Percentiles rank a stretch among this genome's conserved stretches.
Conservation (phyloP, 2,329 filamentous ascomycete genomes). For the Talaromyces sp. region DNA sequence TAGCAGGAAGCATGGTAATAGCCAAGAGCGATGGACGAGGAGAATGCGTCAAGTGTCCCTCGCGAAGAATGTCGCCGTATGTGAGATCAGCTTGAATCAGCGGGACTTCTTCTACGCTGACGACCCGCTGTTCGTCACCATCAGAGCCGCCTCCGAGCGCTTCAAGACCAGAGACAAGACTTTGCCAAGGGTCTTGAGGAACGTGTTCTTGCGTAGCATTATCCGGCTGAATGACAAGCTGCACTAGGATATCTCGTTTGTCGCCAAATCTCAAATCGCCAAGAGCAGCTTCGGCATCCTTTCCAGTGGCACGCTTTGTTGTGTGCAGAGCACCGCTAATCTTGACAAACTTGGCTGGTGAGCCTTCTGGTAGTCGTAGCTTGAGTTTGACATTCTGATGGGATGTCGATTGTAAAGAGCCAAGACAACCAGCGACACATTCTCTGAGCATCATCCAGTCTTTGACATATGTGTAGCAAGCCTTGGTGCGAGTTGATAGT, state of each 20-base stretch:
- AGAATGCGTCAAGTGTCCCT: slow-evolving; percentile 78
- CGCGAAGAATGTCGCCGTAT: slow-evolving; percentile 88
- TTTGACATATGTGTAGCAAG: slow-evolving; percentile 96
- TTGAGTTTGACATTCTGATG: slow-evolving; percentile 98
- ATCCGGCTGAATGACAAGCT: slow-evolving; percentile 87
- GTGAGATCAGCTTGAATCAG: slow-evolving; percentile 90
- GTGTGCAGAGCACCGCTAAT: slow-evolving; percentile 95
- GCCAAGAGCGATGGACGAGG: slow-evolving; percentile 85
- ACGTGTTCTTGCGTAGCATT: slow-evolving; percentile 74
- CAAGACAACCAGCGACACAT: slow-evolving; percentile 87
- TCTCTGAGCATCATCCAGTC: slow-evolving; percentile 99
- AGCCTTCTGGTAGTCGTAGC: slow-evolving; percentile 88
- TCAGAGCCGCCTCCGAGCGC: slow-evolving; percentile 84
- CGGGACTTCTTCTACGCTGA: slow-evolving; percentile 90
- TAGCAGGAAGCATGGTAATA: slow-evolving; percentile 81
- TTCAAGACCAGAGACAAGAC: slow-evolving; percentile 90
- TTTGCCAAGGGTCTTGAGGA: slow-evolving; percentile 94
- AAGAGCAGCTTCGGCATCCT: slow-evolving; percentile 86
- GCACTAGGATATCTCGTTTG: slow-evolving; percentile 85
- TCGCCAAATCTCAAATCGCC: slow-evolving; percentile 94
- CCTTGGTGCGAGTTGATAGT: slow-evolving; percentile 89
- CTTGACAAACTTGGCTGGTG: slow-evolving; percentile 96
- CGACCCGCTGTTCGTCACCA: slow-evolving; percentile 72
- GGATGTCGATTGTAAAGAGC: slow-evolving; percentile 86
- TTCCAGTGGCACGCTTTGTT: slow-evolving; percentile 89